Base-by-base conservation (phyloP, 2,329 filamentous ascomycete genomes). In the Tetracladium maxilliforme region DNA sequence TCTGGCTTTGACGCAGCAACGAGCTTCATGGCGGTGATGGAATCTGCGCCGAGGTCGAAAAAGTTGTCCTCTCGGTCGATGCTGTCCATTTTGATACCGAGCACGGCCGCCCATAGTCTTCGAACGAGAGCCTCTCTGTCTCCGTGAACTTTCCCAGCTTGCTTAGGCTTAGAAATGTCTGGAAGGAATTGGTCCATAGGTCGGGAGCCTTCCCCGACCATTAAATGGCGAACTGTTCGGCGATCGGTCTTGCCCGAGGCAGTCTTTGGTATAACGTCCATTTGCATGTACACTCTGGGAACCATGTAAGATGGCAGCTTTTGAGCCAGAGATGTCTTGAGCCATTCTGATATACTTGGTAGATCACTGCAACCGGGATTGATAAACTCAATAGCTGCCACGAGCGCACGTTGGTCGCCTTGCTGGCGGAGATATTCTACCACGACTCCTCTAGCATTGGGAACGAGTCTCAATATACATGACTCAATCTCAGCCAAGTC, bases 401-500 rank as follows among this genome's bases (percentile, higher is more conserved):
- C 24, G 10, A n/a, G 15, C 11, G 19, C 16, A 8, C 14, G 10
- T 6, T 10, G 16, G 7, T 18, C 17, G 16, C 18, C 16, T 7
- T 16, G n/a, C 22, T 24, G 14, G 8, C 7, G n/a, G 1, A 16
- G 24, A 4, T 16, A 14, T 7, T 17, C 18, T 11, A 25, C 18
- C 10, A 6, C 10, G 7, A 25, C 15, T 7, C 20, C 14, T 11
- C 6, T 10, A 8, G 5, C 18, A 13, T 21, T 21, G n/a, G n/a
- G n/a, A n/a, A n/a, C n/a, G n/a, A n/a, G n/a, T n/a, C n/a, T n/a
- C n/a, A n/a, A n/a, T n/a, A n/a, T n/a, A n/a, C n/a, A n/a, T n/a
- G n/a, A n/a, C n/a, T 54, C 64, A 26, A 59, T 60, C 40, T 58
- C 61, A 9, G 51, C 58, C 25, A 72, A 53, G 45, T 73, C 78